These are phyloP conservation scores for Fomitopsis pulvina DNA, from an alignment of 768 basidiomycete genomes.

Conservation along the genomic window DNA sequence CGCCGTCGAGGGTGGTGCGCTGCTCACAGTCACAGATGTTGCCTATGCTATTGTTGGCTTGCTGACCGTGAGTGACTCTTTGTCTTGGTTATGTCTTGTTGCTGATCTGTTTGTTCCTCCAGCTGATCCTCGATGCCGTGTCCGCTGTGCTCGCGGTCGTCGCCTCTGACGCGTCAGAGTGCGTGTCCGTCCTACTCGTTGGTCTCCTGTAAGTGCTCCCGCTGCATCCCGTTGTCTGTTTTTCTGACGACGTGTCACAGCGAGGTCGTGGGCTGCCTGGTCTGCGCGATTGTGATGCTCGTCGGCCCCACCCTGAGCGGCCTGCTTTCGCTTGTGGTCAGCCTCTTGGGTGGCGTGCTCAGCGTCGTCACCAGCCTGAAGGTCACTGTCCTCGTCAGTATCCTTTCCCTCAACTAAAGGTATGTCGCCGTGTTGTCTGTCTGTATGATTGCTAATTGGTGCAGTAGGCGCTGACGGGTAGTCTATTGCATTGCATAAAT, in stretches of 20 bases:
- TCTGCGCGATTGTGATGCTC: conserved; percentile 18
- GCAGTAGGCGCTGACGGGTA: too few species aligned
- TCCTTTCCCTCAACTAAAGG: conserved; percentile 18
- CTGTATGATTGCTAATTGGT: background rate
- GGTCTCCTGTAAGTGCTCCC: conserved; percentile 18
- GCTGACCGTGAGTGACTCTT: conserved; percentile 15
- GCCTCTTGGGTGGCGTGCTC: conserved; percentile 15
- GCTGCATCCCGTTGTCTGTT: too few species aligned
- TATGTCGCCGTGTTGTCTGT: background rate
- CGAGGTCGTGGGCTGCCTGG: conserved; percentile 17
- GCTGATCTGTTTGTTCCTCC: background rate
- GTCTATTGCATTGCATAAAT: too few species aligned
- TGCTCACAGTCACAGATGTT: conserved; percentile 22
- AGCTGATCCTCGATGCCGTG: conserved; percentile 25
- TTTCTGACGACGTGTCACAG: conserved; percentile 6
- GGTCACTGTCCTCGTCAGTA: conserved; percentile 14
- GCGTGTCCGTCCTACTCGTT: conserved; percentile 17
- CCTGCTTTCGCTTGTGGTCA: conserved; percentile 18
- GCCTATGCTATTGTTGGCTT: conserved; percentile 19
- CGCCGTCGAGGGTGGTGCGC: conserved; percentile 16
- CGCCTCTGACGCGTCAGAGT: conserved; percentile 6
- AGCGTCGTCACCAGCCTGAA: conserved; percentile 19
- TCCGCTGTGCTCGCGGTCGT: conserved; percentile 18
- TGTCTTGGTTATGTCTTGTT: background rate
- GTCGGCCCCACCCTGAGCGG: conserved; percentile 17